A percentile compares a stretch with the other conserved stretches of the same genome.
phyloP scores from a whole-genome alignment of 805 yeast species.

The Metschnikowia borealis region DNA sequence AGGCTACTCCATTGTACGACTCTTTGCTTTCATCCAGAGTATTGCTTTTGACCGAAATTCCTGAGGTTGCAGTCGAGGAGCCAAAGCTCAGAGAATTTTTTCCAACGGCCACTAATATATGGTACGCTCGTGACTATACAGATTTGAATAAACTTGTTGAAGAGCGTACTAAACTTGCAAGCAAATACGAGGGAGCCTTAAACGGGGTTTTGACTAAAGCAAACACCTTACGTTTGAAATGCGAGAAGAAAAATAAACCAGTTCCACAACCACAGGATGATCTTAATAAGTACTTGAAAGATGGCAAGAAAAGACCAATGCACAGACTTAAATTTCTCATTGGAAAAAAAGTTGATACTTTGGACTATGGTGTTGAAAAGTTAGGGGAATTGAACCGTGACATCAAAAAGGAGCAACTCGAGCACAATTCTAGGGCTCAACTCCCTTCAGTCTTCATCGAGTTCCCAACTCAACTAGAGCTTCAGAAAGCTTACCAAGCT shows the following conservation, averaged over 20 bases:
- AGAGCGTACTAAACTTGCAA: conserved; percentile 59
- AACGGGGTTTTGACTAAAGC: conserved; percentile 59
- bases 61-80: conserved; percentile 45
- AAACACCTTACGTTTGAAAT: conserved; percentile 51
- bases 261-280: conserved; percentile 56
- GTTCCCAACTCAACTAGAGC: conserved; percentile 79
- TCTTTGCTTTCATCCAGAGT: conserved; percentile 69
- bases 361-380: conserved; percentile 64
- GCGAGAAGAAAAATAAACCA: conserved; percentile 53
- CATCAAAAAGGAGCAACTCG: conserved; percentile 54
- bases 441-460: conserved; percentile 73
- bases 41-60: conserved; percentile 65
- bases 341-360: conserved; percentile 83
- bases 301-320: conserved; percentile 70
- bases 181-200: conserved; percentile 62
- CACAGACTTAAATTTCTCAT: conserved; percentile 66
- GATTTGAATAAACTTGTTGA: conserved; percentile 53
- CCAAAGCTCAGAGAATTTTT: conserved; percentile 52
- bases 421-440: conserved; percentile 48
- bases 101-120: conserved; percentile 56
- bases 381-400: conserved; percentile 67
- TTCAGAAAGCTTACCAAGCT: conserved; percentile 87
- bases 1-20: conserved; percentile 69
- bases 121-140: conserved; percentile 61
- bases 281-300: conserved; percentile 61